phyloP scores from a whole-genome alignment of 192 early-diverging fungal species.

The Chytriomyces confervae region DNA sequence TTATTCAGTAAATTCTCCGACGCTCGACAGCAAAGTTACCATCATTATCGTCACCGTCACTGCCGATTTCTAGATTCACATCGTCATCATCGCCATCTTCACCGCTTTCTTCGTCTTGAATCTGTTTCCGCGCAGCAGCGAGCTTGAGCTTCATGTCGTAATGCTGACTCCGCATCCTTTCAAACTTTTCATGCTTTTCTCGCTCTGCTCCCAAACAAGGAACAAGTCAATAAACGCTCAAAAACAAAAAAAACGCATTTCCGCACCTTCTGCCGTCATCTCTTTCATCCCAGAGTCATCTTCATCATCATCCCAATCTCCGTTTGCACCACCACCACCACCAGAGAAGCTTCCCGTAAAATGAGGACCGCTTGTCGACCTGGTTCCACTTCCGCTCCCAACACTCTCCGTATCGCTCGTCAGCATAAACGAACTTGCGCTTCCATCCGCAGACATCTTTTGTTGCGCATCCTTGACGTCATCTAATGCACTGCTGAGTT shows the following conservation, averaged over 20 bases:
- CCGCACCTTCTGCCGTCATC: slow-evolving; percentile 40
- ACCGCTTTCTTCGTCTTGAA: slow-evolving; percentile 45
- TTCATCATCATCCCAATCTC: slow-evolving; percentile 42
- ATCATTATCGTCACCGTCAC: slow-evolving; percentile 54
- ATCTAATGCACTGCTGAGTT: slow-evolving; percentile 14
- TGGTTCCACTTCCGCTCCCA: not conserved
- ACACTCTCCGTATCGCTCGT: slow-evolving; percentile 25
- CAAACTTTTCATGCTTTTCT: slow-evolving; percentile 68
- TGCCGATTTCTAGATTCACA: not conserved
- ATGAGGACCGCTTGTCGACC: not conserved
- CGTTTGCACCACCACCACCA: not conserved
- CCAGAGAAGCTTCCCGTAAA: not conserved
- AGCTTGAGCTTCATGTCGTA: slow-evolving; percentile 88
- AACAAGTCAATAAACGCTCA: not conserved
- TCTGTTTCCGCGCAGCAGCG: slow-evolving; percentile 40
- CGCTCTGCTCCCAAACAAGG: slow-evolving; percentile 15
- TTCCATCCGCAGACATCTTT: not conserved
- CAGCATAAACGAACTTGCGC: slow-evolving; percentile 24
- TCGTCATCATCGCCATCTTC: slow-evolving; percentile 50
- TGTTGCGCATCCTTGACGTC: not conserved
- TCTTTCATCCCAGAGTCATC: slow-evolving; percentile 11
- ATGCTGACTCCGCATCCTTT: slow-evolving; percentile 77
- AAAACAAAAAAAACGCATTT: not conserved
- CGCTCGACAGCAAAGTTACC: slow-evolving; percentile 44
- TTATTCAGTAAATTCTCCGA: not conserved